A percentile compares a stretch with the other conserved stretches of the same genome.
Evolutionary conservation across 257 asterid genomes (phyloP).

Genomic region (Lycium ferocissimum): DNA sequence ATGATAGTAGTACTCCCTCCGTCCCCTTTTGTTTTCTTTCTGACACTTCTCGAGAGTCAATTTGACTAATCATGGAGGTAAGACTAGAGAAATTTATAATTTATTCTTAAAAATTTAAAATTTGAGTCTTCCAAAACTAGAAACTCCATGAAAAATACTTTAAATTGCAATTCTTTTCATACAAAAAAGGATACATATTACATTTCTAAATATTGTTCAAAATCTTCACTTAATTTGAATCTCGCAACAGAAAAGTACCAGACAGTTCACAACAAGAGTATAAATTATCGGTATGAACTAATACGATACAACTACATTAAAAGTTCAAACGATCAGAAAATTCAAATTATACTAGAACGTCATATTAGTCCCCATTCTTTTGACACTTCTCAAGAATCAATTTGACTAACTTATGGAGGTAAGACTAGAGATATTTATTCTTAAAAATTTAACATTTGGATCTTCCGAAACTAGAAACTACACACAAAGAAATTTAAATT

Average conservation of each 20-base stretch:
- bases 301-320: neutral
- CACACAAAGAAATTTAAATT: neutral
- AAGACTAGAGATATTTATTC: neutral
- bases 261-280: constrained; percentile 3
- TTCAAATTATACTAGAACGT: neutral
- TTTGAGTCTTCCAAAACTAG: neutral
- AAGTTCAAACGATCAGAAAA: neutral
- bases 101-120: neutral
- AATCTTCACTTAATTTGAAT: neutral
- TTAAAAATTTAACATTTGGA: neutral
- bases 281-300: neutral
- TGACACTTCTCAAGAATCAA: neutral
- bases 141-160: neutral
- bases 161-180: neutral
- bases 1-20: neutral
- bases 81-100: neutral
- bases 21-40: neutral
- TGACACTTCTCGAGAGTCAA: neutral
- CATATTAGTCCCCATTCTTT: neutral
- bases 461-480: neutral
- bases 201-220: neutral
- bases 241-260: neutral
- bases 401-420: neutral
- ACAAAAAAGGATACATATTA: neutral
- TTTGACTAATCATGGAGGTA: neutral